Evolutionary conservation across 2,329 filamentous ascomycete species (phyloP).

Genomic region (Pseudogymnoascus sp.): DNA sequence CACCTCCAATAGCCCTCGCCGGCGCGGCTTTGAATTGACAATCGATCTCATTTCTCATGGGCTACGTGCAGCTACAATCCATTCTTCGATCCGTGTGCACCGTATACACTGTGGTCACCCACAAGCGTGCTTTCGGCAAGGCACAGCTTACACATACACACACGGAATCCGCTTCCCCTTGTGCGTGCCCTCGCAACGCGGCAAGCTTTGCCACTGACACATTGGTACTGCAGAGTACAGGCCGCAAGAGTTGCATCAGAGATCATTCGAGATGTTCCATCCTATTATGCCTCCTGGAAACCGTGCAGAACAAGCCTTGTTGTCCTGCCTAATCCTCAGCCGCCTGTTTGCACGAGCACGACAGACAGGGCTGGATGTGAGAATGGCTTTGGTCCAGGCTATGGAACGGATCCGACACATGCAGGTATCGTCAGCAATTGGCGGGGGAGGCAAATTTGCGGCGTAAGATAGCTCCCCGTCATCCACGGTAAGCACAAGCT

Average conservation of each 20-base stretch:
- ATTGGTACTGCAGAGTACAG: neutral
- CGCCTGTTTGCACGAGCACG: neutral
- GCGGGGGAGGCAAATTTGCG: neutral
- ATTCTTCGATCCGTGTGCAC: neutral
- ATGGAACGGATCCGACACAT: neutral
- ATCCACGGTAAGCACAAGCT: neutral
- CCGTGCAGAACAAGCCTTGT: neutral
- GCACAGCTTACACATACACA: constrained; percentile 2
- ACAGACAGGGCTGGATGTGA: neutral
- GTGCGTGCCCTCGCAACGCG: neutral
- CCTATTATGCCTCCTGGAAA: neutral
- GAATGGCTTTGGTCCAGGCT: constrained; percentile 5
- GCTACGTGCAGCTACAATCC: constrained; percentile 3
- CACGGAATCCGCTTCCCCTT: neutral
- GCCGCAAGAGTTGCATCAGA: neutral
- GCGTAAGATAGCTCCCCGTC: neutral
- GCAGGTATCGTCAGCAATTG: constrained; percentile 1
- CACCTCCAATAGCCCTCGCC: neutral
- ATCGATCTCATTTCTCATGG: constrained; percentile 2
- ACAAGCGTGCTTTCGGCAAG: neutral
- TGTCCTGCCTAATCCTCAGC: neutral
- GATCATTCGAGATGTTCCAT: neutral
- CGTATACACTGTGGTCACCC: neutral
- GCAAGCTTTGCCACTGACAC: neutral
- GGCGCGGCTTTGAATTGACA: neutral